Conservation (phyloP, 2,329 filamentous ascomycete genomes). For the Aspergillus oerlinghausenensis region DNA sequence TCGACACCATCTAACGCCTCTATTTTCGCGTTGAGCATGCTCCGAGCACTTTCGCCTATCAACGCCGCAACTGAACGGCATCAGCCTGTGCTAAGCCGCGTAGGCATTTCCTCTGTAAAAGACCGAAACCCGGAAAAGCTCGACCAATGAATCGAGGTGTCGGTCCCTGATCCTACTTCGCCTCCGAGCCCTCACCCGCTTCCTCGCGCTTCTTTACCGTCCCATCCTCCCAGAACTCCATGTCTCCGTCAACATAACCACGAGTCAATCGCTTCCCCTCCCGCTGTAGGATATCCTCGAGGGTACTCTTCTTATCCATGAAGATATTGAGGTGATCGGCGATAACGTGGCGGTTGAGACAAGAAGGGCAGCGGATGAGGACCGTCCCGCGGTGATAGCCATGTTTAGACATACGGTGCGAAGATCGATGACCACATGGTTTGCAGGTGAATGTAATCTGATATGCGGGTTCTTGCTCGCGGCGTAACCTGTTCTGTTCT, state of each 20-base stretch:
- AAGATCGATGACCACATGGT: constrained; percentile 73
- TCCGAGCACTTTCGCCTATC: not conserved
- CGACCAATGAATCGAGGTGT: not conserved
- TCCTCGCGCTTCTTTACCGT: constrained; percentile 29
- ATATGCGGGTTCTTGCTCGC: constrained; percentile 63
- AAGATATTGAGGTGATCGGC: constrained; percentile 74
- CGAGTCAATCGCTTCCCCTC: constrained; percentile 69
- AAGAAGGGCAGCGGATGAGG: constrained; percentile 80
- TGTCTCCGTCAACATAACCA: constrained; percentile 73
- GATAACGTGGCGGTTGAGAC: constrained; percentile 85
- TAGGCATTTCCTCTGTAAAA: not conserved
- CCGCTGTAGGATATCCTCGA: constrained; percentile 40
- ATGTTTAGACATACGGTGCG: constrained; percentile 84
- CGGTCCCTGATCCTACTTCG: constrained; percentile 4
- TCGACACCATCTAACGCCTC: constrained; percentile 1
- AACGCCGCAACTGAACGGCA: not conserved
- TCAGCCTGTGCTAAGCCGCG: not conserved
- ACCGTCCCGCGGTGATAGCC: constrained; percentile 90
- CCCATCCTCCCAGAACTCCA: constrained; percentile 87
- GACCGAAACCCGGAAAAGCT: not conserved
- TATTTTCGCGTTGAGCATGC: not conserved
- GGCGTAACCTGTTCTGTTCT: constrained; percentile 33
- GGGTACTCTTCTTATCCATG: constrained; percentile 37
- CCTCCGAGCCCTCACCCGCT: not conserved
- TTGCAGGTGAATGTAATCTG: constrained; percentile 89